Conservation (phyloP, 192 early-diverging fungal species). For the Coemansia sp. region DNA sequence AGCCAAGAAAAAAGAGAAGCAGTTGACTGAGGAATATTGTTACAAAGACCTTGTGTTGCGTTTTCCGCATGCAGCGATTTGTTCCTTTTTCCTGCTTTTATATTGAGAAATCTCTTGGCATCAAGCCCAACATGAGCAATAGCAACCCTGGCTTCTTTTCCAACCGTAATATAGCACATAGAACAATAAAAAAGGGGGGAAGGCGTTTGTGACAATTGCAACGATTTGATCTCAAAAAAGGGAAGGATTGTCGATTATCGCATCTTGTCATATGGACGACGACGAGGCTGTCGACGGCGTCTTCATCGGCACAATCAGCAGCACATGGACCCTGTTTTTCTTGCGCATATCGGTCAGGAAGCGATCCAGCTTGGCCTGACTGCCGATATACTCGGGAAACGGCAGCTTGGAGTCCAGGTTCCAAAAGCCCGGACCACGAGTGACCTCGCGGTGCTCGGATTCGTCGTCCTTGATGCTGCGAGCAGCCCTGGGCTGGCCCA, state of each 20-base stretch:
- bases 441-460: conserved; percentile 25
- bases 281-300: conserved; percentile 10
- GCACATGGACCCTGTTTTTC: conserved; percentile 39
- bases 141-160: too few species aligned
- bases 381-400: conserved; percentile 43
- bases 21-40: background rate
- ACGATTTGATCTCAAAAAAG: too few species aligned
- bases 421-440: conserved; percentile 43
- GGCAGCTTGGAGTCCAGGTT: conserved; percentile 43
- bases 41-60: background rate
- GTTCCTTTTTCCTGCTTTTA: background rate
- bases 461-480: conserved; percentile 29
- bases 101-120: background rate
- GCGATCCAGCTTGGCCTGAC: conserved; percentile 21
- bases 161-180: too few species aligned
- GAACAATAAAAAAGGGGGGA: too few species aligned
- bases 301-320: conserved; percentile 34
- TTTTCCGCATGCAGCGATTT: background rate
- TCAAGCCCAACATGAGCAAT: conserved; percentile 5
- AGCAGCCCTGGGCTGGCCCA: conserved; percentile 36
- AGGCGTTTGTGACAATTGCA: too few species aligned
- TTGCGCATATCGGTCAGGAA: conserved; percentile 27
- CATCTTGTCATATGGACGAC: conserved; percentile 10
- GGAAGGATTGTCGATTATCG: background rate
- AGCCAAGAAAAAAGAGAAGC: background rate